Evolutionary conservation across 148 eudicot species (phyloP), one percentile per base, ranked within the genome.

Genomic region (Euryodendron excelsum): DNA sequence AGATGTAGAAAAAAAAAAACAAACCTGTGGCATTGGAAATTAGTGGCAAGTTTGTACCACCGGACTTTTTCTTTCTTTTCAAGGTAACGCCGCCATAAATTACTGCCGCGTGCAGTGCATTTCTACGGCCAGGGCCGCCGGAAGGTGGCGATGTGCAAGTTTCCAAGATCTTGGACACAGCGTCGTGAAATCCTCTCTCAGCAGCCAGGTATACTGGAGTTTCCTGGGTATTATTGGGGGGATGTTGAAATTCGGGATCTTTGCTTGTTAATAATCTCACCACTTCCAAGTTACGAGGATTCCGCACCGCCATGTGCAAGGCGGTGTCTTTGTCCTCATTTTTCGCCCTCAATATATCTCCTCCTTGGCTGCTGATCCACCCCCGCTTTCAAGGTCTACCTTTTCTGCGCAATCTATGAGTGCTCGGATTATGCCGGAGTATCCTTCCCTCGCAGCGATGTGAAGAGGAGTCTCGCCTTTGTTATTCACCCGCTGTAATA

Each of bases 261-360:
- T 33, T 48, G 11, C n/a, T 39, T 3, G 10, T 39, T 20, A 68
- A 68, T 48, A 34, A 68, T 3, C 8, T 23, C 48, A 68, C 44
- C 7, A 68, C 8, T 13, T 12, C 23, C 10, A 1, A 4, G 1
- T 36, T 8, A 37, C 5, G 3, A 39, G 6, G 5, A 17, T 4
- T 17, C 18, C 37, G 44, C 39, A 33, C 44, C 4, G 11, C 28
- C 25, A 45, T 70, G 53, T 70, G 60, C 62, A 73, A 36, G 28
- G 63, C 76, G 12, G 76, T 21, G 76, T 73, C 64, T 10, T n/a
- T n/a, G 15, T 73, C 62, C 1, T 9, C 31, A 55, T 73, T 53
- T 2, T 6, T 33, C 2, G 18, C 45, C 30, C 45, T 73, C 76
- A 73, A 34, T 13, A 55, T 73, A n/a, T n/a, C n/a, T n/a, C n/a